Evolutionary conservation across 495 filamentous ascomycete species (phyloP), one percentile per base, ranked within the genome.

Genomic region (Tuber magnatum): DNA sequence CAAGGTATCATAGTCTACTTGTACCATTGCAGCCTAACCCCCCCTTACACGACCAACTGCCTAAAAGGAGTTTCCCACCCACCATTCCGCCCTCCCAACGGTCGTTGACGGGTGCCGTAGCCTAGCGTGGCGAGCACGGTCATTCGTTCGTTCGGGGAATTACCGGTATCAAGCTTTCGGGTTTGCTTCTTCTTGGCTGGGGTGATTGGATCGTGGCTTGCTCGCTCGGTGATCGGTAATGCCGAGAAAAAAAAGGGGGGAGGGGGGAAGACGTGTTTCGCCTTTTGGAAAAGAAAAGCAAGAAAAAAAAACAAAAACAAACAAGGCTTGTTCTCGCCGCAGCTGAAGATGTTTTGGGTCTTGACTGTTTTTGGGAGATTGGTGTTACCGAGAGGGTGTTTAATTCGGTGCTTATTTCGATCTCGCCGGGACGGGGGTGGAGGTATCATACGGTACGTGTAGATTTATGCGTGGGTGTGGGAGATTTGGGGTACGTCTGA

Each of bases 241-340:
- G 56, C 56, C 56, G 56, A 65, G 56, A 35, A 65, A 65, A 65
- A n/a, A n/a, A n/a, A n/a, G n/a, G n/a, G n/a, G n/a, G n/a, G n/a
- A n/a, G n/a, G n/a, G n/a, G n/a, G 14, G 32, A 28, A 28, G 56
- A 3, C 24, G 51, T 28, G 51, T 61, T 32, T 61, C 20, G 51
- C 51, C 51, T 61, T 61, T n/a, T 61, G 51, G 51, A 32, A 28
- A 14, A 12, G 24, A n/a, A n/a, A 51, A 51, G 46, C 20, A 51
- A 51, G 43, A 51, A 56, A 56, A 56, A n/a, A n/a, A 51, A 51
- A 22, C 20, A 51, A 51, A 16, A 51, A 56, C 1, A n/a, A n/a
- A 61, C 51, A 28, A 12, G 51, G 24, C 51, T 61, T 12, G n/a
- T 18, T 61, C n/a, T 61, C 7, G 24, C 51, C 0, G 10, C 9